phyloP scores from a whole-genome alignment of 164 flowering plant genomes.

The Kalanchoe fedtschenkoi region DNA sequence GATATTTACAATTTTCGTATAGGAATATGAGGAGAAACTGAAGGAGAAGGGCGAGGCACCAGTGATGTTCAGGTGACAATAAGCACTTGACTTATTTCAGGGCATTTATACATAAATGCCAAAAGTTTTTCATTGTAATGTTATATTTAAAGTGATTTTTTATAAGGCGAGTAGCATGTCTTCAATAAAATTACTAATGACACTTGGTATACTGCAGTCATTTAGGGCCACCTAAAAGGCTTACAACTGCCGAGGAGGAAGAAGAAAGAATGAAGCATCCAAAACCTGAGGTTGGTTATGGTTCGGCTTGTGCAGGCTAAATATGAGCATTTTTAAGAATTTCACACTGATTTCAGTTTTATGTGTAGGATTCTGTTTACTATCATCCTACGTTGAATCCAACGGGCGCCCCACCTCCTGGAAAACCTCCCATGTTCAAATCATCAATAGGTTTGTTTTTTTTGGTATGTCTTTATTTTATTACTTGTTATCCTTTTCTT shows the following conservation, averaged over 20 bases:
- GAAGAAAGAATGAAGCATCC: conserved; percentile 86
- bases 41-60: conserved; percentile 91
- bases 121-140: neutral
- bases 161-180: neutral
- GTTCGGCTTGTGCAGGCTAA: neutral
- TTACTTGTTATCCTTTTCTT: neutral
- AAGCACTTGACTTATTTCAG: neutral
- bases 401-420: conserved; percentile 98
- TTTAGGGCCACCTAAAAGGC: conserved; percentile 77
- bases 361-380: conserved; percentile 89
- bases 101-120: neutral
- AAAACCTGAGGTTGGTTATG: conserved; percentile 62
- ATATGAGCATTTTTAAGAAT: neutral
- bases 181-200: conserved; percentile 2
- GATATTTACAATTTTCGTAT: conserved; percentile 7
- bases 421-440: conserved; percentile 95
- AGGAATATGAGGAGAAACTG: conserved; percentile 91
- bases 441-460: conserved; percentile 71
- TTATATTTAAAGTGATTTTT: neutral
- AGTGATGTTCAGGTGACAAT: conserved; percentile 91
- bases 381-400: conserved; percentile 94
- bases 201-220: conserved; percentile 48
- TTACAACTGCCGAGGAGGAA: conserved; percentile 63
- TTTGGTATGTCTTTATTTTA: neutral
- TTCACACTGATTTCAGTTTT: neutral